Evolutionary conservation across 257 asterid species (phyloP), one percentile per base, ranked within the genome.

Genomic region (Henckelia pumila): DNA sequence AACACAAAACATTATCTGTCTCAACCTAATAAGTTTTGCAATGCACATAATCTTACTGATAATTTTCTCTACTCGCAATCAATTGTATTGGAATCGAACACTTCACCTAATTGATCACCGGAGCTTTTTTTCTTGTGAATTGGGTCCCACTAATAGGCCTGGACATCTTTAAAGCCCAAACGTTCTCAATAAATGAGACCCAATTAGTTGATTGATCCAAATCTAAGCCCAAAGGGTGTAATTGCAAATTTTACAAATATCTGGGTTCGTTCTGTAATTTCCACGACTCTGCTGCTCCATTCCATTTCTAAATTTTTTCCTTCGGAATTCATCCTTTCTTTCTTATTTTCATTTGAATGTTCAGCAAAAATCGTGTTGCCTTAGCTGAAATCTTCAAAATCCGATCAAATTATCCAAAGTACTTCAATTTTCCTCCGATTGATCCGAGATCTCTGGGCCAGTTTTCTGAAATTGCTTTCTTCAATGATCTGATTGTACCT

Each of bases 401-500:
- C 52, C 55, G 52, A 47, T 47, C 55, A 47, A 47, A 14, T 47
- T 17, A 47, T 47, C 21, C 55, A 16, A 47, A 47, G 55, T 13
- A 17, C 32, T 56, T 24, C 66, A 61, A 14, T 37, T 56, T 35
- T 60, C 47, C 32, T 44, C 16, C 71, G 2, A 19, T 9, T 47
- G 72, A 63, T 77, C 69, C 23, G 56, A 17, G 66, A 23, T 68
- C 47, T 67, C 20, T 49, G 14, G 62, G 7, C 16, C 20, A 14
- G 1, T 17, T 47, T 47, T 47, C 21, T 1, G 55, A 47, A 40
- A 16, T 47, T 47, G 55, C 7, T 16, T 47, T 47, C 21, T 17
- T 47, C 8, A 5, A 47, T 47, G 7, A 47, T 47, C 21, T 47
- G 55, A 47, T 47, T 47, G 21, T 47, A 8, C 20, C 40, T 14